Evolutionary conservation across 495 filamentous ascomycete species (phyloP).

Genomic region (Opeltia flavorubescens): DNA sequence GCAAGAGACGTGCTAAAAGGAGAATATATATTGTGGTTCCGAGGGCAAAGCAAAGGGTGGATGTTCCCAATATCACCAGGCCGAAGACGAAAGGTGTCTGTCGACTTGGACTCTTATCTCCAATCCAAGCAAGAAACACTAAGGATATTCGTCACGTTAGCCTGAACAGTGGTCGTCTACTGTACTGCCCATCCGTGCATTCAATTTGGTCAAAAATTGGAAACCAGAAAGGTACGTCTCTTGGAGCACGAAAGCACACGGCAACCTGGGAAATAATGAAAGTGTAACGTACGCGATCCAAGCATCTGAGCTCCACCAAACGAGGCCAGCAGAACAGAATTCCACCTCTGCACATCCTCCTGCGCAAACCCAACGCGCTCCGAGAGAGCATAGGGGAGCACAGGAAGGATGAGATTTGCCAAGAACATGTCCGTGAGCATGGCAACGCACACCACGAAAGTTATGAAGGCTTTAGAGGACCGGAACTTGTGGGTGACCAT

Average conservation of each 20-base stretch:
- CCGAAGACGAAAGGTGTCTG: constrained; percentile 34
- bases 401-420: constrained; percentile 46
- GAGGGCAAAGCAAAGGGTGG: constrained; percentile 31
- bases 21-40: constrained; percentile 28
- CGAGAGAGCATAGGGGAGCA: constrained; percentile 61
- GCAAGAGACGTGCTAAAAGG: constrained; percentile 31
- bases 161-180: neutral
- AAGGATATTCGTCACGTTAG: too few relatives aligned
- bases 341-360: constrained; percentile 54
- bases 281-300: constrained; percentile 30
- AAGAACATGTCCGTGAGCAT: constrained; percentile 31
- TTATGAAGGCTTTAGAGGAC: constrained; percentile 30
- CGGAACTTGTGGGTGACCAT: constrained; percentile 7
- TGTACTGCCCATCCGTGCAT: neutral
- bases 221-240: constrained; percentile 1
- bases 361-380: constrained; percentile 40
- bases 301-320: constrained; percentile 59
- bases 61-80: constrained; percentile 24
- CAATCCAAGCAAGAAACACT: constrained; percentile 20
- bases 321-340: constrained; percentile 58
- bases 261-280: neutral
- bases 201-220: constrained; percentile 3
- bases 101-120: constrained; percentile 29
- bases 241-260: constrained; percentile 2
- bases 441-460: constrained; percentile 37